A percentile compares a stretch with the other conserved stretches of the same genome.
phyloP scores from a whole-genome alignment of 345 rosid genomes.

The Gossypium ekmanianum region DNA sequence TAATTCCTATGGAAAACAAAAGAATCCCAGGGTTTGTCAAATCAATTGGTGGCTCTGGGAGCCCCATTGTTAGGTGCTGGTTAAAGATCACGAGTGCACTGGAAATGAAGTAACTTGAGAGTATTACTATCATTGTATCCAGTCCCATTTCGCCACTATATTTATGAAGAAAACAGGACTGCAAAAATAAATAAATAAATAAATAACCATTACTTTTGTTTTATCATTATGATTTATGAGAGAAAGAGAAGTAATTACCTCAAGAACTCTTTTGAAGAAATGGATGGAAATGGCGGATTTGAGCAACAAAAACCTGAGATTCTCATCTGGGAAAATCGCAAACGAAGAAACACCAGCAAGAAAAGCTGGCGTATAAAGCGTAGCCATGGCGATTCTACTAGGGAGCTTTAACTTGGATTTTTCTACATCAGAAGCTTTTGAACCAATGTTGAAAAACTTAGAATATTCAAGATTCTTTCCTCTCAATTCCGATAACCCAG shows the following conservation, averaged over 20 bases:
- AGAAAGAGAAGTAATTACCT: constrained; percentile 28
- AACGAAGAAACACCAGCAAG: constrained; percentile 51
- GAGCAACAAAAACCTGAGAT: constrained; percentile 50
- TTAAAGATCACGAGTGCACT: neutral
- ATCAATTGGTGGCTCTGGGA: constrained; percentile 39
- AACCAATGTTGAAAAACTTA: constrained; percentile 36
- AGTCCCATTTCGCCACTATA: constrained; percentile 1
- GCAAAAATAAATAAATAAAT: constrained; percentile 13
- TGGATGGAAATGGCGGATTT: constrained; percentile 53
- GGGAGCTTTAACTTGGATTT: constrained; percentile 26
- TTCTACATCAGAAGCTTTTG: neutral
- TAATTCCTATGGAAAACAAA: constrained; percentile 53
- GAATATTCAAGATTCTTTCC: constrained; percentile 60
- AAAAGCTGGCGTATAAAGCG: constrained; percentile 57
- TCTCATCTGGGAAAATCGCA: constrained; percentile 35
- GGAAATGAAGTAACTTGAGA: neutral
- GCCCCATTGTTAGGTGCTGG: constrained; percentile 28
- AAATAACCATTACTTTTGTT: neutral
- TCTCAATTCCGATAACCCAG: constrained; percentile 43
- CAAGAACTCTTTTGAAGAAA: constrained; percentile 65
- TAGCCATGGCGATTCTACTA: constrained; percentile 59
- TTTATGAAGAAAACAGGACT: constrained; percentile 2
- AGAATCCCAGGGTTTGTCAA: constrained; percentile 36
- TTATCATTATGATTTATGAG: neutral
- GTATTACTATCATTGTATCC: neutral